phyloP scores from a whole-genome alignment of 2,329 filamentous ascomycete species.

The Xylaria sp. region DNA sequence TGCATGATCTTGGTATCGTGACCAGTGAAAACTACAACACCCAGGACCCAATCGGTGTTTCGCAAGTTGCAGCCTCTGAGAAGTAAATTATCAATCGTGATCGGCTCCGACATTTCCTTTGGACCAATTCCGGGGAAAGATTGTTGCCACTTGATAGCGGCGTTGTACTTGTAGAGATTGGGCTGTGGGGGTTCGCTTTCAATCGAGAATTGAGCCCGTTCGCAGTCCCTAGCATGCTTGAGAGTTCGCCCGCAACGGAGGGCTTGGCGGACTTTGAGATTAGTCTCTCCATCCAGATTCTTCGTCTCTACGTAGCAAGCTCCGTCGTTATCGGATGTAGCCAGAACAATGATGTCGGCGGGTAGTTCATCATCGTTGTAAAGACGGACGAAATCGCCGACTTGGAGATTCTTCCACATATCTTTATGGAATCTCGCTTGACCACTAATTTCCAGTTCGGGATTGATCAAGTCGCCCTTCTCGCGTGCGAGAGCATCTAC shows the following conservation, averaged over 20 bases:
- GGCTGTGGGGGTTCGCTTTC: slow-evolving; percentile 92
- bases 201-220: slow-evolving; percentile 85
- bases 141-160: slow-evolving; percentile 88
- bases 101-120: slow-evolving; percentile 87
- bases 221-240: slow-evolving; percentile 91
- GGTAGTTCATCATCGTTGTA: slow-evolving; percentile 97
- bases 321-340: slow-evolving; percentile 92
- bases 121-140: slow-evolving; percentile 69
- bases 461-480: slow-evolving; percentile 76
- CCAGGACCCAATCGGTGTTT: slow-evolving; percentile 96
- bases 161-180: slow-evolving; percentile 96
- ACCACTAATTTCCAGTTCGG: slow-evolving; percentile 70
- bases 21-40: slow-evolving; percentile 92
- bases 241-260: slow-evolving; percentile 85
- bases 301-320: slow-evolving; percentile 98
- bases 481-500: slow-evolving; percentile 56
- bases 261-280: slow-evolving; percentile 92
- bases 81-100: slow-evolving; percentile 94
- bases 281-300: slow-evolving; percentile 97
- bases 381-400: slow-evolving; percentile 95
- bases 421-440: slow-evolving; percentile 91
- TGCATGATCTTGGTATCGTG: slow-evolving; percentile 99
- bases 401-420: slow-evolving; percentile 93
- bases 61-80: slow-evolving; percentile 92
- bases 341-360: slow-evolving; percentile 90